These are phyloP conservation scores for Monosporozyma unispora DNA, from an alignment of 805 yeast genomes.

Conservation along the genomic window DNA sequence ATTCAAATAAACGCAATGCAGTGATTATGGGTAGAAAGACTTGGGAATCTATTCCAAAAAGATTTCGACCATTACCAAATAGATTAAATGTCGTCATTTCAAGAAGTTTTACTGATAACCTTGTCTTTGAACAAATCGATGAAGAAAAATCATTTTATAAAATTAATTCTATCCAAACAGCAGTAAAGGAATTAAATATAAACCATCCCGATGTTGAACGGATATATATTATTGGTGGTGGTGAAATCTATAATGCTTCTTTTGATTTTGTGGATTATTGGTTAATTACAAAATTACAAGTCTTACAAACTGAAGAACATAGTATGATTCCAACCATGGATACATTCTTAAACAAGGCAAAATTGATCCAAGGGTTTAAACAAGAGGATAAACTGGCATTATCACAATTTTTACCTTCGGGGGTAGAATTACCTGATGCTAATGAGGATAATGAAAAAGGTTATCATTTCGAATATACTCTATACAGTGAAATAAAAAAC, in stretches of 20 bases:
- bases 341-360: conserved; percentile 46
- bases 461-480: conserved; percentile 47
- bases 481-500: conserved; percentile 39
- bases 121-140: conserved; percentile 5
- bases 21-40: conserved; percentile 96
- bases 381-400: conserved; percentile 29
- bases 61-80: conserved; percentile 72
- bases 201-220: conserved; percentile 32
- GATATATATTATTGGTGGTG: conserved; percentile 87
- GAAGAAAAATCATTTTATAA: conserved; percentile 10
- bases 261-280: conserved; percentile 42
- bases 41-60: conserved; percentile 86
- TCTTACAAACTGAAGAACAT: conserved; percentile 16
- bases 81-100: conserved; percentile 73
- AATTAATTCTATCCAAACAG: conserved; percentile 38
- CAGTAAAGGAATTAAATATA: conserved; percentile 29
- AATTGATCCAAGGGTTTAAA: conserved; percentile 12
- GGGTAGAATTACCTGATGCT: conserved; percentile 29
- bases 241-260: conserved; percentile 65
- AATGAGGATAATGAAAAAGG: conserved; percentile 39
- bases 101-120: conserved; percentile 26
- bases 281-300: conserved; percentile 59
- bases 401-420: conserved; percentile 26
- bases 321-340: conserved; percentile 47
- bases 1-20: conserved; percentile 44